Conservation (phyloP, 2,329 filamentous ascomycete genomes). For the Drechslera avenae region DNA sequence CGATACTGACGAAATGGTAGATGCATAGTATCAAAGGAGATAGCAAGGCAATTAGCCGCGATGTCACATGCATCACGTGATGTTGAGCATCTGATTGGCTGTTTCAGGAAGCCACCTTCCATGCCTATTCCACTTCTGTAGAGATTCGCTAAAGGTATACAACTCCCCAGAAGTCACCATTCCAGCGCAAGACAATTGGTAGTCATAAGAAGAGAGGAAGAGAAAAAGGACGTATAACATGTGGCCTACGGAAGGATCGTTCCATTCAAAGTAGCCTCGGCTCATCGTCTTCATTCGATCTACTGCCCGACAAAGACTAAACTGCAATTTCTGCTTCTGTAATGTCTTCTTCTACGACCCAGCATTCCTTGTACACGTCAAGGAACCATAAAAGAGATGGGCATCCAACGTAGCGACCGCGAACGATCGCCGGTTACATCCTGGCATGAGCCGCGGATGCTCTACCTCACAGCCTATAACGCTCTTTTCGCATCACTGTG, state of each 20-base stretch:
- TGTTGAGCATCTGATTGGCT: too few relatives aligned
- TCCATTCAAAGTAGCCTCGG: slow-evolving; percentile 8
- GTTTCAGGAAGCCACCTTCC: too few relatives aligned
- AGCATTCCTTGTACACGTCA: not conserved
- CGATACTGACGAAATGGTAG: too few relatives aligned
- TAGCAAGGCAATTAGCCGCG: too few relatives aligned
- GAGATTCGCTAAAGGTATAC: too few relatives aligned
- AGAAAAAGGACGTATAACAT: not conserved
- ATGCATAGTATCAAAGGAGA: too few relatives aligned
- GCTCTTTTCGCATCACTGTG: slow-evolving; percentile 27
- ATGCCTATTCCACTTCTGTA: too few relatives aligned
- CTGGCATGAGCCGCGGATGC: slow-evolving; percentile 5
- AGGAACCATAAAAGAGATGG: not conserved
- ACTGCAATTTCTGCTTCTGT: slow-evolving; percentile 5
- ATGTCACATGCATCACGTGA: too few relatives aligned
- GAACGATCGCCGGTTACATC: not conserved
- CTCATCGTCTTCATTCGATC: slow-evolving; percentile 8
- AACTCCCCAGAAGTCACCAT: too few relatives aligned
- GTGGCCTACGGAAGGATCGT: not conserved
- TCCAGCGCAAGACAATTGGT: too few relatives aligned
- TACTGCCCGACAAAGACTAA: slow-evolving; percentile 2
- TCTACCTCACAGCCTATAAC: slow-evolving; percentile 33
- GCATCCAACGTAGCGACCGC: not conserved
- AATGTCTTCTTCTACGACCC: not conserved
- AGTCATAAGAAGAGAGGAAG: too few relatives aligned